Base-by-base conservation (phyloP, 306 rosid species). In the Sophora flavescens region DNA sequence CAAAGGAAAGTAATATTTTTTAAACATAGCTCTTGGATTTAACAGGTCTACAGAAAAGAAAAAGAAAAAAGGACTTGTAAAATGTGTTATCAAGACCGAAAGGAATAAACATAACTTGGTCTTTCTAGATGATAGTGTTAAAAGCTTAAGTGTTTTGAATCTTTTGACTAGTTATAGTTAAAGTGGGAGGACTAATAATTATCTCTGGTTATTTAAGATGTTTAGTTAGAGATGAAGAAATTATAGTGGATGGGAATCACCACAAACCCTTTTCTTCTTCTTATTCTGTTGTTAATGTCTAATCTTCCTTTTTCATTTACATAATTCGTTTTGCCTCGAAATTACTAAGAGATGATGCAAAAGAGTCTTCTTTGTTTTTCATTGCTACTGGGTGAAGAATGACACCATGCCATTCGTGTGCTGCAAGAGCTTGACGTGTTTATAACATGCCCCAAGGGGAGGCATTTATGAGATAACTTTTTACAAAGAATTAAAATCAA, bases 381-480 rank as follows among this genome's bases (percentile, higher is more conserved):
- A 71, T 62, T 75, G 36, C 8, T 18, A 50, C 66, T n/a, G 13
- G 67, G 79, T 82, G 68, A 78, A 83, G 82, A 74, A 60, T 80
- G 86, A 78, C 82, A 82, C 84, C 84, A 80, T 62, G 51, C 77
- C 96, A 84, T 72, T 83, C 87, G 88, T 88, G 96, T 83, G 82
- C 16, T 15, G 9, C 26, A 66, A 64, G 8, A 22, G 4, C 61
- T 68, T 15, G 56, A 73, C 59, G 78, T 42, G 56, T 39, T 54
- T 22, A 65, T 63, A 59, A 70, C 76, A 78, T 60, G 63, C 41
- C 18, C 32, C 63, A 52, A 3, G 12, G 32, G 56, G 56, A 66
- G 38, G 75, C 65, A 70, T 59, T 78, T 63, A 22, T 12, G 32
- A 56, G 36, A 53, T 35, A 63, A 62, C 78, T 72, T 70, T 83